Base-by-base conservation (phyloP, 176 grass and related monocot genomes). In the Ensete glaucum region DNA sequence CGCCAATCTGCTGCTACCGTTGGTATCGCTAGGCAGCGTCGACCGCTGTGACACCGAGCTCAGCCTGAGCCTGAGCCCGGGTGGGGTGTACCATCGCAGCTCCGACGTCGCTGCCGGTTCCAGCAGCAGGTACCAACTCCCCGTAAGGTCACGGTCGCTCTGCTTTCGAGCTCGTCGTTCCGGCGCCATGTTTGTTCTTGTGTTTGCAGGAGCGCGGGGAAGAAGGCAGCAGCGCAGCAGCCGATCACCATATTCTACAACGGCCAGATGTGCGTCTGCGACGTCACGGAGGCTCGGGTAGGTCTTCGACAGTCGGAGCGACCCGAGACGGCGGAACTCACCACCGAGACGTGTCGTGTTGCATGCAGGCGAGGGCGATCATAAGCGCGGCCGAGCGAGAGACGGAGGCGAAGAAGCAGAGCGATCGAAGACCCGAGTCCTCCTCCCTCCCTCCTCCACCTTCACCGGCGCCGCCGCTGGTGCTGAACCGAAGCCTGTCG, bases 171-270 rank as follows among this genome's bases (percentile, higher is more conserved):
- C 34, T 43, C 3, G 34, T 25, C 25, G 19, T 23, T 63, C 22
- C 20, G 1, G 20, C 8, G 15, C 22, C 9, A 23, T 64, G 9
- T 10, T 10, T 64, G 1, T 64, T 64, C n/a, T 10, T 21, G 2
- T 64, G 62, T 14, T 66, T 34, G 14, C 15, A 29, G 5, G 66
- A 19, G 6, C 34, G 66, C 48, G 34, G 8, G 9, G 14, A 1
- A 19, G 66, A 29, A 9, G 29, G 23, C 3, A 70, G 29, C 20
- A 16, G 27, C 17, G 20, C 50, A 70, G 67, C 67, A 2, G 55
- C 67, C 34, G 16, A 67, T 70, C 67, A 70, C 67, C 48, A 70
- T 70, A 12, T 52, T 70, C 9, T 70, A 70, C 34, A 52, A 70
- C 20, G 67, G 67, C 25, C 11, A 19, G 43, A 70, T 70, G 17